Evolutionary conservation across 73 alveolate species (phyloP), one percentile per base, ranked within the genome.

Genomic region (Tetrahymena borealis): DNA sequence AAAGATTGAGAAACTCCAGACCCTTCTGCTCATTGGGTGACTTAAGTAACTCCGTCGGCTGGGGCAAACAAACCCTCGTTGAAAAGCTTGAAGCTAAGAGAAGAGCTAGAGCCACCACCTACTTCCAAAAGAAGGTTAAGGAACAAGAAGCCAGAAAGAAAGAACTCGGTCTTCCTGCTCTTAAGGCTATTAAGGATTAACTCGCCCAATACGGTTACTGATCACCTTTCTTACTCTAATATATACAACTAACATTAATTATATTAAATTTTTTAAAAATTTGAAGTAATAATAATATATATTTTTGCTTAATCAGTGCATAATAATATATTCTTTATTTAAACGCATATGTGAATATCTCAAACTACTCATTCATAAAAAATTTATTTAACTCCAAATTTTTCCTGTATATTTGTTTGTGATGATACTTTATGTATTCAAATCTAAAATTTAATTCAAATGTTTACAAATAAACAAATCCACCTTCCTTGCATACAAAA

Each of bases 41-140:
- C 91, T 97, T 98, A 78, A 98, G 99, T 90, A 93, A 91, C 36
- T 94, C 94, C 90, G 96, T 97, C 93, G 99, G 99, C 28, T 98
- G 99, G 99, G 97, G 97, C 94, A 93, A 95, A 94, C 91, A 95
- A 91, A 97, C 90, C 93, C 94, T 97, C 90, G 97, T 97, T 60
- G 96, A 93, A 39, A 94, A 91, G 77, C 97, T 98, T 38, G 99
- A 98, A 93, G 99, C 95, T 32, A 97, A 96, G 97, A 98, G 99
- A 97, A 97, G 95, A 94, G 96, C 36, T 40, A 93, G 95, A 60
- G 85, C 85, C 28, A 13, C n/a, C n/a, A 60, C 85, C 85, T 60
- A 60, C 85, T 35, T 24, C 85, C 37, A 60, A 24, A 60, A 60
- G 85, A 60, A 60, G 85, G 38, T 60, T 60, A 60, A 60, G 85